Evolutionary conservation across 164 flowering plant genomes (phyloP).

Genomic region (Saururus chinensis): DNA sequence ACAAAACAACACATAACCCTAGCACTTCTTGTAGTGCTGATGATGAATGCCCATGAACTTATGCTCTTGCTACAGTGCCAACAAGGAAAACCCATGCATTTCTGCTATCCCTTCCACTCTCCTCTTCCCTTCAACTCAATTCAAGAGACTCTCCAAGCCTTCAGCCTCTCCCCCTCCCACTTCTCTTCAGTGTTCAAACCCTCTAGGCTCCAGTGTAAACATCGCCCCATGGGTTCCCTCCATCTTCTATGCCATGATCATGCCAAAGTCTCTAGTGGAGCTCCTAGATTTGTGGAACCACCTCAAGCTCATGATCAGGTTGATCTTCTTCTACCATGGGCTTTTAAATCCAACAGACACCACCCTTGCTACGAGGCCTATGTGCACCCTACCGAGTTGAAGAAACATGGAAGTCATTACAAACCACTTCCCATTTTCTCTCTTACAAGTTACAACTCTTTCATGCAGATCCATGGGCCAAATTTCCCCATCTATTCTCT

Average conservation of each 20-base stretch:
- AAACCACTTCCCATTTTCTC: slow-evolving; percentile 69
- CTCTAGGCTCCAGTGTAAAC: background rate
- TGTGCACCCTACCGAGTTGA: too few species aligned
- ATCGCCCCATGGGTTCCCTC: slow-evolving; percentile 7
- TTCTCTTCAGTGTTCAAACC: background rate
- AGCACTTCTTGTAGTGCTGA: too few species aligned
- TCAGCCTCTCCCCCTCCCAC: background rate
- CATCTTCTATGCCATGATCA: background rate
- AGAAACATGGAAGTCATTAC: slow-evolving; percentile 49
- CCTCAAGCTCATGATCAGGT: slow-evolving; percentile 4
- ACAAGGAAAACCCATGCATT: too few species aligned
- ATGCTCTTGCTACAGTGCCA: too few species aligned
- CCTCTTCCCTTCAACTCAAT: background rate
- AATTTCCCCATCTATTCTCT: slow-evolving; percentile 31
- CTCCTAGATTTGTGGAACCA: slow-evolving; percentile 2
- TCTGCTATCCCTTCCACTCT: background rate
- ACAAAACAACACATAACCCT: too few species aligned
- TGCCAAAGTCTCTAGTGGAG: slow-evolving; percentile 1
- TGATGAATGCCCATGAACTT: too few species aligned
- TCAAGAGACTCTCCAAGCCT: background rate
- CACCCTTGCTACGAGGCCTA: background rate
- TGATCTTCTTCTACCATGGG: slow-evolving; percentile 5
- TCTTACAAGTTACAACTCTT: slow-evolving; percentile 59
- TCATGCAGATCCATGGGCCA: slow-evolving; percentile 49
- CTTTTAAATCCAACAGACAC: slow-evolving; percentile 3